Base-by-base conservation (phyloP, 768 basidiomycete species). In the Lanmaoa rubissima region DNA sequence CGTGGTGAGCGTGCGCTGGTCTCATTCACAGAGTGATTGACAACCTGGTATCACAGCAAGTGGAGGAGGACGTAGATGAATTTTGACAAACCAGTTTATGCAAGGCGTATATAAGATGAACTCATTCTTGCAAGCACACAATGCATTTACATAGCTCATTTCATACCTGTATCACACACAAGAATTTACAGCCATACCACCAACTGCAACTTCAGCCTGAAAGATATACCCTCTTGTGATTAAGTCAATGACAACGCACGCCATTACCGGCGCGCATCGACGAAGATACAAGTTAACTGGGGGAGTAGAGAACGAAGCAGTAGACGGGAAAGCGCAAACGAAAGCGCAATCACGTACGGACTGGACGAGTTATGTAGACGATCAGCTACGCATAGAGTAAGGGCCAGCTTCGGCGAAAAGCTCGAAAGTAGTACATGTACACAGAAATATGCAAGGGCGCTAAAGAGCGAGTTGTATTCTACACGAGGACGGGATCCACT, bases 381-480 rank as follows among this genome's bases (percentile, higher is more conserved):
- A 51, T 55, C 45, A 52, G 56, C 39, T 64, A 67, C 35, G 66
- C 66, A 68, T 67, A 63, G 61, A 44, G 57, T 66, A 66, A 8
- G 54, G 16, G 53, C 24, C 39, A 41, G 38, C 52, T 24, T 24
- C 17, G 34, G 43, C 39, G 31, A 47, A 28, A 31, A 42, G 48
- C 42, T 43, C 49, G 40, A 62, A 47, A 14, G 45, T 49, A 48
- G 65, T 72, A 69, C 68, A 69, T 72, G 51, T 69, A 72, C 66
- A 69, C 68, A 54, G 58, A 62, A 62, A 67, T 61, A 67, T 62
- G 66, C 57, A 43, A 31, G 48, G 36, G 31, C 41, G 53, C 49
- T 35, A 21, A 60, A 55, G 40, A 55, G 59, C 54, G 54, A 43
- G 56, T 42, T 51, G 42, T 65, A 69, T 61, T 67, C 60, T 71